Conservation (phyloP, 2,329 filamentous ascomycete species). For the Colletotrichum salicis region DNA sequence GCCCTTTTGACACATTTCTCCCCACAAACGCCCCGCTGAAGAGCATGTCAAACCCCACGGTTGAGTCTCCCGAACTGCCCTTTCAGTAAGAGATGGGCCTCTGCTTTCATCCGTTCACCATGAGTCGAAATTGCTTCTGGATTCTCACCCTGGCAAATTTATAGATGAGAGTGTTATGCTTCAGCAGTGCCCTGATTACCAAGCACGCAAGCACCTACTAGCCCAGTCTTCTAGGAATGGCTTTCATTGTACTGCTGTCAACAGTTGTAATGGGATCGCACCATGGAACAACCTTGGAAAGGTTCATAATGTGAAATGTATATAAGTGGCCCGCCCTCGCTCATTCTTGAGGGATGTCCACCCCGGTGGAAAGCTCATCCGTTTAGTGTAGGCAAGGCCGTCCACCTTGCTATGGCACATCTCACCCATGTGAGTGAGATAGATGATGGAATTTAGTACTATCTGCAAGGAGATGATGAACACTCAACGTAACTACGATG, state of each 20-base stretch:
- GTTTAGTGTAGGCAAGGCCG: neutral
- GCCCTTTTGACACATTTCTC: constrained; percentile 3
- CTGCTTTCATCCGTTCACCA: neutral
- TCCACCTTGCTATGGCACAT: neutral
- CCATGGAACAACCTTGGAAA: neutral
- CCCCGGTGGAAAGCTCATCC: neutral
- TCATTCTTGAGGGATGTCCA: neutral
- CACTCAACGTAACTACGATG: too few species aligned
- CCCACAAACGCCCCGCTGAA: constrained; percentile 1
- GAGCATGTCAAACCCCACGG: neutral
- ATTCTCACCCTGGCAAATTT: neutral
- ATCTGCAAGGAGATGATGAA: neutral
- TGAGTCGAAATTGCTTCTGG: neutral
- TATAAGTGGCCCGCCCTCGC: too few species aligned
- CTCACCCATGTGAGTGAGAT: too few species aligned
- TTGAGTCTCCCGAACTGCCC: neutral
- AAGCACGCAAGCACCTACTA: neutral
- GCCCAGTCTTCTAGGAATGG: neutral
- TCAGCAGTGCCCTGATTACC: neutral
- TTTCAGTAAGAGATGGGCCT: neutral
- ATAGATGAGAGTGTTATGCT: neutral
- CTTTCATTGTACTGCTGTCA: neutral
- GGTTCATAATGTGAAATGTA: too few species aligned
- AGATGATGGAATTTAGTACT: neutral
- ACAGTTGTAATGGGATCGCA: neutral